Conservation (phyloP, 768 basidiomycete genomes). For the Dentipellis sp. region DNA sequence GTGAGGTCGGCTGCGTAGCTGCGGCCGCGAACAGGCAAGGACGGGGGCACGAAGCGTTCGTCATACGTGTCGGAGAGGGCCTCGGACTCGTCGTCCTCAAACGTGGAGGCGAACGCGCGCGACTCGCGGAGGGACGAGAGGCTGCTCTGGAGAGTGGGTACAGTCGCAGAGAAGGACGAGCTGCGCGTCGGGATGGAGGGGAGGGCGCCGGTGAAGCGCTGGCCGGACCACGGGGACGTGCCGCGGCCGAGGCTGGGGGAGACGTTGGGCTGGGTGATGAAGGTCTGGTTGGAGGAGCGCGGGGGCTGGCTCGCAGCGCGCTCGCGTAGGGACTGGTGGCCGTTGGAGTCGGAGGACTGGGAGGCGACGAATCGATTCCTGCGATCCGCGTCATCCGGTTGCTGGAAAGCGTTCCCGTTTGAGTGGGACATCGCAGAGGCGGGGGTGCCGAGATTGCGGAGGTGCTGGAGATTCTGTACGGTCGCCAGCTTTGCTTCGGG, state of each 20-base stretch:
- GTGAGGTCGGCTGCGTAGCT: conserved; percentile 52
- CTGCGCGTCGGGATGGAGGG: conserved; percentile 52
- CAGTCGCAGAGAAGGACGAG: conserved; percentile 55
- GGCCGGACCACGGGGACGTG: conserved; percentile 29
- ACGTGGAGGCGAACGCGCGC: conserved; percentile 60
- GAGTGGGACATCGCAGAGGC: conserved; percentile 24
- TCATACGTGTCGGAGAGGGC: conserved; percentile 42
- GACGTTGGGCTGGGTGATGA: conserved; percentile 30
- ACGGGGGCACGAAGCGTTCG: conserved; percentile 37
- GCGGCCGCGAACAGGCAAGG: conserved; percentile 41
- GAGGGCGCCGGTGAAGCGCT: conserved; percentile 33
- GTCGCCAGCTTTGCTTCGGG: conserved; percentile 4
- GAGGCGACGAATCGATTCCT: conserved; percentile 47
- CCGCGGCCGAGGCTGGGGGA: conserved; percentile 43
- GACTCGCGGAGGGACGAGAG: conserved; percentile 63
- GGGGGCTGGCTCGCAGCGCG: conserved; percentile 68
- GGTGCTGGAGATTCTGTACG: conserved; percentile 18
- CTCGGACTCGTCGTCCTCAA: conserved; percentile 77
- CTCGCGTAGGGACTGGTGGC: conserved; percentile 41
- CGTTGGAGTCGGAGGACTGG: conserved; percentile 30
- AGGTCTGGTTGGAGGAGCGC: conserved; percentile 35
- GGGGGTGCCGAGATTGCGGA: conserved; percentile 15
- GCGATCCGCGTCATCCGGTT: conserved; percentile 40
- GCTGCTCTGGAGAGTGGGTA: conserved; percentile 34
- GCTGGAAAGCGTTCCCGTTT: conserved; percentile 23